These are phyloP conservation scores for Russula compacta DNA, from an alignment of 768 basidiomycete genomes.

Conservation along the genomic window DNA sequence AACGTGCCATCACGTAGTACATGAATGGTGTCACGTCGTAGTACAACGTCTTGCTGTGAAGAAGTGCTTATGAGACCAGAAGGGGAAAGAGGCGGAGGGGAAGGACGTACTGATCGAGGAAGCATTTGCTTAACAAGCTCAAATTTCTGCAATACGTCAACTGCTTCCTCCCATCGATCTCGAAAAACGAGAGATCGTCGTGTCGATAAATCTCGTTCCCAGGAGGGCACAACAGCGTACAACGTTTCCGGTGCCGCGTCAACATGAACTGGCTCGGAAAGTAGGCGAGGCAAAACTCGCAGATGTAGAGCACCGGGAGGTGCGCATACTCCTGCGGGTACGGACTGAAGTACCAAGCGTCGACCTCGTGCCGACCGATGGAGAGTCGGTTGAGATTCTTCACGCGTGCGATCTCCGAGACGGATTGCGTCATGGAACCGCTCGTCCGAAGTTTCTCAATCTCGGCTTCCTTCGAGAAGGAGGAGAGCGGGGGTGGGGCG, in stretches of 20 bases:
- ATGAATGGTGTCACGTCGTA: conserved; percentile 99
- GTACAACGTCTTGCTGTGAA: conserved; percentile 85
- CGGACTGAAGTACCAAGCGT: conserved; percentile 99
- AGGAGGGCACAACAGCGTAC: conserved; percentile 87
- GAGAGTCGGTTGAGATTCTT: conserved; percentile 97
- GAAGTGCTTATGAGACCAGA: neutral
- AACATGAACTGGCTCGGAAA: conserved; percentile 89
- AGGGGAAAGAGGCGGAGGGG: neutral
- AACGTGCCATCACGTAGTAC: conserved; percentile 93
- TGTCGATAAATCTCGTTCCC: conserved; percentile 99
- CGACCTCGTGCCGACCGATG: conserved; percentile 94
- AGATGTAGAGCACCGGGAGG: conserved; percentile 89
- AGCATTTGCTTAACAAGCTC: conserved; percentile 94
- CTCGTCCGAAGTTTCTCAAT: conserved; percentile 97
- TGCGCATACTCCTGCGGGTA: conserved; percentile 98
- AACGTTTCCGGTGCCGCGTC: conserved; percentile 82
- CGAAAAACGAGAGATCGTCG: conserved; percentile 95
- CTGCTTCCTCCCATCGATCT: conserved; percentile 95
- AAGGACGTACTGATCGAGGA: conserved; percentile 85
- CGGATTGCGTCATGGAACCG: conserved; percentile 98
- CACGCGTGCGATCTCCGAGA: conserved; percentile 95
- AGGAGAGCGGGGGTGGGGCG: conserved; percentile 41
- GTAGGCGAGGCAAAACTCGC: conserved; percentile 96
- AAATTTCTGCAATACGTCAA: conserved; percentile 95
- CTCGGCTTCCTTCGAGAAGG: conserved; percentile 96